A percentile compares a stretch with the other conserved stretches of the same genome.
Conservation (phyloP, 106 monocot species). For the Vanilla planifolia region DNA sequence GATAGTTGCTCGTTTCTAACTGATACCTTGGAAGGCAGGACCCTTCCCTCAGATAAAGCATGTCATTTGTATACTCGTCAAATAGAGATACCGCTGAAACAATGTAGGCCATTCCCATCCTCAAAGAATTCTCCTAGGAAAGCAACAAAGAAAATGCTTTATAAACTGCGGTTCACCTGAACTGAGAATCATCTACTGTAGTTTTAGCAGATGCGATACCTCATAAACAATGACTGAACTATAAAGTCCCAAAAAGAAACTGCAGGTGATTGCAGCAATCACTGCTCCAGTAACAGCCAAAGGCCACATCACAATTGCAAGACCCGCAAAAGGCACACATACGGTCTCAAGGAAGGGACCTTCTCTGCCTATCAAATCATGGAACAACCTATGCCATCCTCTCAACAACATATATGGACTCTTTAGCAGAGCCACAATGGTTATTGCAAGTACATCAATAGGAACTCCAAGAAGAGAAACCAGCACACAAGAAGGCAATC, state of each 20-base stretch:
- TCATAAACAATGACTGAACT: constrained; percentile 54
- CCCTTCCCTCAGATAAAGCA: constrained; percentile 90
- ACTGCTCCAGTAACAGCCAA: constrained; percentile 62
- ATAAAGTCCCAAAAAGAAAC: constrained; percentile 72
- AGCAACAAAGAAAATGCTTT: neutral
- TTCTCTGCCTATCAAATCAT: constrained; percentile 72
- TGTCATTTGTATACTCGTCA: constrained; percentile 90
- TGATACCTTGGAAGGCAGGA: constrained; percentile 88
- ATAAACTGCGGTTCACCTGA: no score
- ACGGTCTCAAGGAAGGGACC: constrained; percentile 79
- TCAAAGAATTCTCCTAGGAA: constrained; percentile 60
- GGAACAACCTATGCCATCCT: constrained; percentile 68
- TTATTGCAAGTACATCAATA: constrained; percentile 53
- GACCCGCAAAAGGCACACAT: constrained; percentile 83
- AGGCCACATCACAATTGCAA: constrained; percentile 81
- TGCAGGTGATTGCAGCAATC: constrained; percentile 46
- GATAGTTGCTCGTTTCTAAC: neutral
- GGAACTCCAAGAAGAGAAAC: constrained; percentile 46
- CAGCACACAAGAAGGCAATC: constrained; percentile 50
- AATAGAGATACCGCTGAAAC: constrained; percentile 64
- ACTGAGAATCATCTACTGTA: no score
- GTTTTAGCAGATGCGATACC: no score
- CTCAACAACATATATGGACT: constrained; percentile 85
- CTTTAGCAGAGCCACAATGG: constrained; percentile 49
- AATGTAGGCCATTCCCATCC: constrained; percentile 77